Conservation (phyloP, 2,329 filamentous ascomycete species). For the Stenocarpella maydis region DNA sequence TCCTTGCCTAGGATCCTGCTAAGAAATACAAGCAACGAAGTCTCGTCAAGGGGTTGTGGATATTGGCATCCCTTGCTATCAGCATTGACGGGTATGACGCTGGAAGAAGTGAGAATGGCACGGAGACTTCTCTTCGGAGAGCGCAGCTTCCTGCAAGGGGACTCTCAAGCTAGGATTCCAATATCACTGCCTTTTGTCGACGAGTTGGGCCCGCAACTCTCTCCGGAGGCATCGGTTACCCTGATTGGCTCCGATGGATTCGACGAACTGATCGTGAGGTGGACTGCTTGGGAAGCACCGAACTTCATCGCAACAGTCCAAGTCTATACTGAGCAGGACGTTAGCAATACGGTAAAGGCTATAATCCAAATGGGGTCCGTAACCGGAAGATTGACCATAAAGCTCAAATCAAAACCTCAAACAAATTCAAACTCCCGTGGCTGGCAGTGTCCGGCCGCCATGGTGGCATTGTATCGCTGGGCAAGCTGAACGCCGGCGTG, state of each 20-base stretch:
- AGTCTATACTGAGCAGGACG: slow-evolving; percentile 6
- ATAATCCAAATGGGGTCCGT: too few relatives aligned
- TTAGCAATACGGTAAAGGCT: slow-evolving; percentile 5
- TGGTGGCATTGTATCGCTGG: slow-evolving; percentile 58
- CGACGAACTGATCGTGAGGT: background rate
- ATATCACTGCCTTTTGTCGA: background rate
- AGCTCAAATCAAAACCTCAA: slow-evolving; percentile 56
- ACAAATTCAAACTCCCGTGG: slow-evolving; percentile 55
- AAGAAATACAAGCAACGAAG: background rate
- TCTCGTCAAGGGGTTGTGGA: background rate
- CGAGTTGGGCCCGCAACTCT: slow-evolving; percentile 1
- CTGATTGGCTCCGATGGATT: background rate
- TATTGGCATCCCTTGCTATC: background rate
- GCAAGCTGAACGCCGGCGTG: slow-evolving; percentile 57
- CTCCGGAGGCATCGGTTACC: background rate
- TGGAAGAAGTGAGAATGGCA: background rate
- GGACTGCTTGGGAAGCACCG: slow-evolving; percentile 9
- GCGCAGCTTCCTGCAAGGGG: background rate
- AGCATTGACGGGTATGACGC: background rate
- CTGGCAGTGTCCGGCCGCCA: slow-evolving; percentile 62
- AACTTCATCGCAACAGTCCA: background rate
- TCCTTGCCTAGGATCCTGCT: background rate
- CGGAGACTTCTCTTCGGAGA: background rate
- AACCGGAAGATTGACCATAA: background rate
- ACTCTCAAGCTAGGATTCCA: background rate